Evolutionary conservation across 805 yeast species (phyloP).

Genomic region (Candida broadrunensis): DNA sequence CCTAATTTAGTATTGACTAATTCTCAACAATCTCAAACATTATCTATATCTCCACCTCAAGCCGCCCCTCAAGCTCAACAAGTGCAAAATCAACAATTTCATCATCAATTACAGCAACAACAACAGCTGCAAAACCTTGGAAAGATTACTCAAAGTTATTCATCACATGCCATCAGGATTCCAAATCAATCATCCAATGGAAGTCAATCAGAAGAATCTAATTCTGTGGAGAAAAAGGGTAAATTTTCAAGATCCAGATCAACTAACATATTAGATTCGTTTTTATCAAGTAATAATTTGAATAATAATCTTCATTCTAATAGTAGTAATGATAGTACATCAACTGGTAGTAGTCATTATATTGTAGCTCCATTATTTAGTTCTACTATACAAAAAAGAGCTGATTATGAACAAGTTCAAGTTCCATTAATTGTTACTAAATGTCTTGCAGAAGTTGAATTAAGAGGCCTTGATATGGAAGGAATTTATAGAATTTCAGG

Average conservation of each 20-base stretch:
- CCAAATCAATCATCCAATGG: conserved; percentile 2
- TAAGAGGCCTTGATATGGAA: conserved; percentile 70
- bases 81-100: conserved; percentile 6
- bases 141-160: conserved; percentile 6
- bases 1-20: conserved; percentile 9
- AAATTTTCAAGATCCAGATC: conserved; percentile 44
- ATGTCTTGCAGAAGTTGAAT: conserved; percentile 76
- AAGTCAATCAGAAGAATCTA: conserved; percentile 5
- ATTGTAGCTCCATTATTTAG: conserved; percentile 34
- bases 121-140: neutral
- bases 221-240: conserved; percentile 10
- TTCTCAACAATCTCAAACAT: neutral
- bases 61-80: neutral
- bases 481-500: conserved; percentile 93
- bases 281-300: conserved; percentile 11
- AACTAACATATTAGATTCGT: conserved; percentile 41
- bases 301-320: conserved; percentile 3
- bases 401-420: conserved; percentile 54
- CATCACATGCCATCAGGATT: conserved; percentile 7
- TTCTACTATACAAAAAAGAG: conserved; percentile 61
- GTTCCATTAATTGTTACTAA: conserved; percentile 72
- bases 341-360: neutral
- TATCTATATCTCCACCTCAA: neutral
- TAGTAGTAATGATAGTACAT: neutral
- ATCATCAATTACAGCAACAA: conserved; percentile 4